Percentiles rank a stretch among this genome's conserved stretches.
Evolutionary conservation across 2,329 filamentous ascomycete genomes (phyloP).

Genomic region (Fusarium ambrosium): DNA sequence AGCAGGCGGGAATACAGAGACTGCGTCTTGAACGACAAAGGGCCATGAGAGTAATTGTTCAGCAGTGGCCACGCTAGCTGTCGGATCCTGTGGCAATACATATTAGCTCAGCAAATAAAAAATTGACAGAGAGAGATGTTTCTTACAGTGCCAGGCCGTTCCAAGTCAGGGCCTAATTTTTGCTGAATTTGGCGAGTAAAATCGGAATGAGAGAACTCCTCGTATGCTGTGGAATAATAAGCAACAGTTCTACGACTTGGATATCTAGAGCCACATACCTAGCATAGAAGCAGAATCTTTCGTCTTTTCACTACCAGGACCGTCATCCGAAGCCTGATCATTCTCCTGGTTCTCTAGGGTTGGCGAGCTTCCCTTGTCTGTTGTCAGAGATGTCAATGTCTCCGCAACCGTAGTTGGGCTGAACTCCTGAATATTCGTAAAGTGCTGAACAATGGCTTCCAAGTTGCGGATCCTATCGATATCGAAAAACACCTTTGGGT

Average conservation of each 20-base stretch:
- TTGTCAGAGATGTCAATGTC: neutral
- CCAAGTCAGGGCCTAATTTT: constrained; percentile 12
- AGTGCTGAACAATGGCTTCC: constrained; percentile 19
- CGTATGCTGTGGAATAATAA: neutral
- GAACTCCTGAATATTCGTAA: constrained; percentile 21
- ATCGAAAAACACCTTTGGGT: constrained; percentile 18
- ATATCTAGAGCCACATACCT: neutral
- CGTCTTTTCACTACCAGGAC: neutral
- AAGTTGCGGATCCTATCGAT: constrained; percentile 22
- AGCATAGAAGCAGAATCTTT: neutral
- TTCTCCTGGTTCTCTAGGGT: neutral
- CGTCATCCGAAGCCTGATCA: neutral
- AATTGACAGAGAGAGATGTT: neutral
- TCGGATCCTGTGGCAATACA: neutral
- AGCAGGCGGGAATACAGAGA: constrained; percentile 20
- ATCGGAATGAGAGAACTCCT: constrained; percentile 25
- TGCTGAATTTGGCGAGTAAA: constrained; percentile 24
- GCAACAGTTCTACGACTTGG: neutral
- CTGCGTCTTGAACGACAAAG: constrained; percentile 21
- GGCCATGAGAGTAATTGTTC: constrained; percentile 24
- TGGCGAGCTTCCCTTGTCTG: neutral
- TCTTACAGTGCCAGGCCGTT: neutral
- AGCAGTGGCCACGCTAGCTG: neutral
- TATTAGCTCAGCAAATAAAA: neutral
- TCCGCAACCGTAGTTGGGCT: constrained; percentile 9